A percentile compares a stretch with the other conserved stretches of the same genome.
Conservation (phyloP, 192 early-diverging fungal species). For the Entophlyctis luteolus region DNA sequence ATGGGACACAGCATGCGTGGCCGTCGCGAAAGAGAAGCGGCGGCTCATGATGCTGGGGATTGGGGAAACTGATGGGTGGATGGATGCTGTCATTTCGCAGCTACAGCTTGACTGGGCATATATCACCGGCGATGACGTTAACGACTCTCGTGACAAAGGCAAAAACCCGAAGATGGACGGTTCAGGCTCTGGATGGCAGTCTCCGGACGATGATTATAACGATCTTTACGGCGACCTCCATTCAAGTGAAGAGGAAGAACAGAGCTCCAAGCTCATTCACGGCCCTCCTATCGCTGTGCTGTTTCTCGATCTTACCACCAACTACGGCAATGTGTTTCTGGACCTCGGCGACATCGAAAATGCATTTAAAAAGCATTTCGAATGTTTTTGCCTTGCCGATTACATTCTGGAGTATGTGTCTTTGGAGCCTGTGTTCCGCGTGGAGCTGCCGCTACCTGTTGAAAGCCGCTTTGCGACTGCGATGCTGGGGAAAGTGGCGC, state of each 20-base stretch:
- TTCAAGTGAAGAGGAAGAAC: not conserved
- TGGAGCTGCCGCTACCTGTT: slow-evolving; percentile 24
- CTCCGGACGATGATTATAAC: not conserved
- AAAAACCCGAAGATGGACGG: not conserved
- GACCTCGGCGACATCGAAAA: slow-evolving; percentile 39
- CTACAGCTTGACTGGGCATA: not conserved
- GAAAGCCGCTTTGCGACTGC: slow-evolving; percentile 17
- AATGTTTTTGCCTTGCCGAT: slow-evolving; percentile 44
- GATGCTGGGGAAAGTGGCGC: not conserved
- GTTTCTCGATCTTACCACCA: slow-evolving; percentile 49
- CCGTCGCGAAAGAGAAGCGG: slow-evolving; percentile 4
- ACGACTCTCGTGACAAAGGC: not conserved
- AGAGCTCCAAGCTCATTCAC: slow-evolving; percentile 14
- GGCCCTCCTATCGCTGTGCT: slow-evolving; percentile 55
- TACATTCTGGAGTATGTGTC: slow-evolving; percentile 50
- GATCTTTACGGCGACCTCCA: not conserved
- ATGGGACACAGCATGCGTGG: not conserved
- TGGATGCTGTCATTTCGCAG: not conserved
- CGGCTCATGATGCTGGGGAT: not conserved
- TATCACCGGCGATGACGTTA: not conserved
- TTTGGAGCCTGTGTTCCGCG: slow-evolving; percentile 28
- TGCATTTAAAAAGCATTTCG: slow-evolving; percentile 46
- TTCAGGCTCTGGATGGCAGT: not conserved
- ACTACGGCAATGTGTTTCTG: slow-evolving; percentile 47
- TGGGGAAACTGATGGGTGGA: not conserved